Conservation (phyloP, 2,329 filamentous ascomycete species). For the Phyllosticta paracitricarpa region DNA sequence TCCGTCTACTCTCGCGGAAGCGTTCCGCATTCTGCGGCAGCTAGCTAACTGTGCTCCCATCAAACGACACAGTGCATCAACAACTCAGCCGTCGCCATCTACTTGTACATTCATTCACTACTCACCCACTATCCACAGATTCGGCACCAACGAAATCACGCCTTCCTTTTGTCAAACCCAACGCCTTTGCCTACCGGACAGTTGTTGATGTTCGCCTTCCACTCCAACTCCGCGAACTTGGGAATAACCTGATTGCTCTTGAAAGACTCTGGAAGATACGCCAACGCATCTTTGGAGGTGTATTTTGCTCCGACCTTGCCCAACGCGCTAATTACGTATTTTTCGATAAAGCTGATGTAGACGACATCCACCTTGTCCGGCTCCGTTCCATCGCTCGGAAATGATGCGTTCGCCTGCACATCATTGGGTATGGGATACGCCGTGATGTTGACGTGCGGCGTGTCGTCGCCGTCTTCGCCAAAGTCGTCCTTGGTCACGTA, state of each 20-base stretch:
- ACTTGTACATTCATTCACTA: not conserved
- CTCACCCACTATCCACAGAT: not conserved
- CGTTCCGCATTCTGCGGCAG: too few relatives aligned
- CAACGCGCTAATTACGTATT: slow-evolving; percentile 27
- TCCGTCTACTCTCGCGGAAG: too few relatives aligned
- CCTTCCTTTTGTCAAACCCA: slow-evolving; percentile 12
- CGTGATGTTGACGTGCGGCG: slow-evolving; percentile 39
- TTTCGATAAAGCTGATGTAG: slow-evolving; percentile 42
- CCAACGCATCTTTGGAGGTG: slow-evolving; percentile 20
- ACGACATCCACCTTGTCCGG: slow-evolving; percentile 43
- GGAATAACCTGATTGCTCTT: slow-evolving; percentile 34
- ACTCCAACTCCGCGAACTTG: slow-evolving; percentile 30
- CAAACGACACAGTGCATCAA: too few relatives aligned
- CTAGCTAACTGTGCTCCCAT: too few relatives aligned
- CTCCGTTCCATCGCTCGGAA: slow-evolving; percentile 33
- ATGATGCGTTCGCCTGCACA: slow-evolving; percentile 41
- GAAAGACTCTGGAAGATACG: slow-evolving; percentile 31
- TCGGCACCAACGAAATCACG: not conserved
- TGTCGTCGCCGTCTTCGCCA: slow-evolving; percentile 48
- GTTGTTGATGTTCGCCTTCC: slow-evolving; percentile 30
- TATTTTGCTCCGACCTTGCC: slow-evolving; percentile 26
- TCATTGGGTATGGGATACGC: slow-evolving; percentile 40
- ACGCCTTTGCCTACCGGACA: slow-evolving; percentile 30
- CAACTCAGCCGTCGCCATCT: not conserved
- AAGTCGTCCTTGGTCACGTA: slow-evolving; percentile 50